Percentiles rank a stretch among this genome's conserved stretches.
Evolutionary conservation across 305 asterid species (phyloP).

Genomic region (Solanum chacoense): DNA sequence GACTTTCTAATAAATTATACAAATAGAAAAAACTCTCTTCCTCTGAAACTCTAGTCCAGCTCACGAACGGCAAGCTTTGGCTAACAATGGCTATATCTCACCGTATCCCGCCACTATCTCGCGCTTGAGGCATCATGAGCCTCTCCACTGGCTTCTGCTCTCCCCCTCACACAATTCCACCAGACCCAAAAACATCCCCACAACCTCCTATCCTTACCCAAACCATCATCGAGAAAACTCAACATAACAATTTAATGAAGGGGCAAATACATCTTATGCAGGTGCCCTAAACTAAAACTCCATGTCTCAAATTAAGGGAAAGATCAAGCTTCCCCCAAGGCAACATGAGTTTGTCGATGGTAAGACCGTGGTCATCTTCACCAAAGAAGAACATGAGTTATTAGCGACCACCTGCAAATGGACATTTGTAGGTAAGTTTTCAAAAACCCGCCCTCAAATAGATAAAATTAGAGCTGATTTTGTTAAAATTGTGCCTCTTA

Average conservation of each 20-base stretch:
- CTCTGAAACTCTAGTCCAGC: no score
- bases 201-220: background rate
- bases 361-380: background rate
- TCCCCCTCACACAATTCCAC: background rate
- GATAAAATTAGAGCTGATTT: background rate
- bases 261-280: background rate
- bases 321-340: background rate
- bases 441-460: no score
- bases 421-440: background rate
- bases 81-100: no score
- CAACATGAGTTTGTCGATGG: background rate
- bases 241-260: background rate
- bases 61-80: background rate
- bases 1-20: no score
- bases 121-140: background rate
- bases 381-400: background rate
- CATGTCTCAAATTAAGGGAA: background rate
- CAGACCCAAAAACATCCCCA: no score
- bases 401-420: background rate
- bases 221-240: background rate
- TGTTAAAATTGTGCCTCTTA: background rate
- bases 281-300: background rate
- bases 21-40: no score
- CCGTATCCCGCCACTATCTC: background rate
- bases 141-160: background rate